phyloP scores from a whole-genome alignment of 306 rosid genomes.

The Malus sieversii region DNA sequence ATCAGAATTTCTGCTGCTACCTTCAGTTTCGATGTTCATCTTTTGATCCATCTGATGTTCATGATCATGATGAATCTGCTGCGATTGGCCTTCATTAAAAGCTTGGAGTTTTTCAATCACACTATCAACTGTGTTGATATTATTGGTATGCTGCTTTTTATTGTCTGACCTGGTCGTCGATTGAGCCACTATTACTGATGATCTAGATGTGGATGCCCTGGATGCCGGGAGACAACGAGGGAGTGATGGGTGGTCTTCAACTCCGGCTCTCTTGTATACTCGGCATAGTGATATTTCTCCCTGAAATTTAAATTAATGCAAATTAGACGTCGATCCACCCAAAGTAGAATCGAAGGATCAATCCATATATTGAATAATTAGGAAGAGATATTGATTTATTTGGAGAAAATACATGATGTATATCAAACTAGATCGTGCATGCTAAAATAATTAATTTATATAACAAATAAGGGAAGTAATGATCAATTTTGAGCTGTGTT shows the following conservation, averaged over 20 bases:
- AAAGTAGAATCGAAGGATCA: neutral
- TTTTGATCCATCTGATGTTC: slow-evolving; percentile 21
- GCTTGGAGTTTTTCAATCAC: slow-evolving; percentile 36
- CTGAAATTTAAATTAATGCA: slow-evolving; percentile 24
- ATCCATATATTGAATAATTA: too few relatives aligned
- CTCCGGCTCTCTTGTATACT: slow-evolving; percentile 94
- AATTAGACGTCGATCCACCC: neutral
- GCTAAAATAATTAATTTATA: neutral
- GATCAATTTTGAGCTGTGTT: neutral
- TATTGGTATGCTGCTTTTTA: slow-evolving; percentile 19
- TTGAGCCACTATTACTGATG: slow-evolving; percentile 19
- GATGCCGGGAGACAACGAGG: slow-evolving; percentile 67
- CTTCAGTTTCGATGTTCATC: slow-evolving; percentile 30
- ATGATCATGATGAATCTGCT: slow-evolving; percentile 2
- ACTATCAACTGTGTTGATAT: slow-evolving; percentile 10
- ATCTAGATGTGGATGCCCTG: slow-evolving; percentile 42
- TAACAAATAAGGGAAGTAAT: neutral
- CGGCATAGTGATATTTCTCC: slow-evolving; percentile 92
- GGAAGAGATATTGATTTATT: neutral
- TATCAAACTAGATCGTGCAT: neutral
- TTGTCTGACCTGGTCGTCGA: slow-evolving; percentile 1
- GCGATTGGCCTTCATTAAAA: slow-evolving; percentile 23
- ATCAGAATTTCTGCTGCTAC: slow-evolving; percentile 27
- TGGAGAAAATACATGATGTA: neutral
- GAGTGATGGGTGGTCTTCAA: slow-evolving; percentile 86